Percentiles rank a stretch among this genome's conserved stretches.
Conservation (phyloP, 768 basidiomycete genomes). For the Agrocybe chaxingu region DNA sequence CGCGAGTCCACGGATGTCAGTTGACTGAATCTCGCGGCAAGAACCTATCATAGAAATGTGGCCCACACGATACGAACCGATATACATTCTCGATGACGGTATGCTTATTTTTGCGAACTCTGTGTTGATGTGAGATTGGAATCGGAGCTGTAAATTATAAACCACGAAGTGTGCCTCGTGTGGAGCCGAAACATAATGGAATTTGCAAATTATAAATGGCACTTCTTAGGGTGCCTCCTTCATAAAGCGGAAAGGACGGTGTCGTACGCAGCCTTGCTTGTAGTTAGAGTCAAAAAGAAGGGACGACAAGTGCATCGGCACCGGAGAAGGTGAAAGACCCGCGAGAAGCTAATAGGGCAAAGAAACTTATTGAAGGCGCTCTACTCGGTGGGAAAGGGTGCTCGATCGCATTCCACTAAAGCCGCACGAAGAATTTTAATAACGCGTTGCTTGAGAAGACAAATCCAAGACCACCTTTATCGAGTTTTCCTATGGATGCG, state of each 20-base stretch:
- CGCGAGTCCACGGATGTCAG: no score
- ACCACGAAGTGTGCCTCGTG: no score
- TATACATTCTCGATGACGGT: no score
- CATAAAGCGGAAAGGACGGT: constrained; percentile 23
- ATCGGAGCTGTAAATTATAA: no score
- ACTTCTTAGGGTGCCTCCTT: background rate
- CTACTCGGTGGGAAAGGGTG: background rate
- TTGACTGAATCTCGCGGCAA: no score
- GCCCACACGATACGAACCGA: no score
- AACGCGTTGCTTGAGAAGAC: background rate
- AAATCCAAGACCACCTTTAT: constrained; percentile 31
- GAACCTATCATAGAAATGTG: no score
- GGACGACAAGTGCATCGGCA: constrained; percentile 36
- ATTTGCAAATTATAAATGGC: no score
- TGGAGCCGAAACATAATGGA: no score
- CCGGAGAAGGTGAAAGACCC: constrained; percentile 30
- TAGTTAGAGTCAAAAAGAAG: constrained; percentile 45
- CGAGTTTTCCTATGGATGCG: constrained; percentile 31
- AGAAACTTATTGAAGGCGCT: background rate
- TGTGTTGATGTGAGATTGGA: no score
- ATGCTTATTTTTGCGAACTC: no score
- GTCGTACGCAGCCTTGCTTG: constrained; percentile 40
- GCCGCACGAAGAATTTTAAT: background rate
- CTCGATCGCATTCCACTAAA: constrained; percentile 38
- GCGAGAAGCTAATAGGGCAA: constrained; percentile 21